Conservation (phyloP, 352 stramenopile genomes). For the Elongisporangium undulatum region DNA sequence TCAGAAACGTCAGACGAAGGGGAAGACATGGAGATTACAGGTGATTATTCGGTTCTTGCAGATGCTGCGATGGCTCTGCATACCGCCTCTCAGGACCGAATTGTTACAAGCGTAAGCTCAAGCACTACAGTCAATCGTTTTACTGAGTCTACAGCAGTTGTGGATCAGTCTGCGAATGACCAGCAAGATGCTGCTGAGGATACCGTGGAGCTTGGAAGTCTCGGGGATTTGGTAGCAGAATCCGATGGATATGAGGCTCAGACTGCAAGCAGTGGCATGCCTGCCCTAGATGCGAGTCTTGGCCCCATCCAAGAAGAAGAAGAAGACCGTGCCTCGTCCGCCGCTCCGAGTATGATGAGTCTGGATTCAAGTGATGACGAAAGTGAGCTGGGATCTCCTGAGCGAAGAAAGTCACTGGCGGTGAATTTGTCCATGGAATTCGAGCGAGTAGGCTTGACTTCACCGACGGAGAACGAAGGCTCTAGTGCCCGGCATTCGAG, state of each 20-base stretch:
- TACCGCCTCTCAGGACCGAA: background rate
- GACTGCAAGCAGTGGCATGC: conserved; percentile 1
- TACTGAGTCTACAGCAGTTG: background rate
- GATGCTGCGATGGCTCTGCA: background rate
- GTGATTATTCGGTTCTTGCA: conserved; percentile 48
- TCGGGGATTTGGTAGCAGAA: conserved; percentile 55
- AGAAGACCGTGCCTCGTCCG: conserved; percentile 47
- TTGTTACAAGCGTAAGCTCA: background rate
- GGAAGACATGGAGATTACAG: conserved; percentile 87
- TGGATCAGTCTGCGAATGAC: background rate
- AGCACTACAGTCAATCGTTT: background rate
- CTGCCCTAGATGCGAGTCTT: conserved; percentile 37
- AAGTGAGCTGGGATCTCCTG: conserved; percentile 50
- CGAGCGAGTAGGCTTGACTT: conserved; percentile 43
- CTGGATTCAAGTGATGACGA: conserved; percentile 50
- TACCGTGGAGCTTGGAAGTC: conserved; percentile 57
- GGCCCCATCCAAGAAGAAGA: conserved; percentile 65
- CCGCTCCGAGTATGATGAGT: conserved; percentile 71
- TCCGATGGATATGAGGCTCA: conserved; percentile 37
- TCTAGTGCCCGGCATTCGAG: background rate
- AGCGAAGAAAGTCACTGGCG: conserved; percentile 46
- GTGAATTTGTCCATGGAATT: conserved; percentile 78
- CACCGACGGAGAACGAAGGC: conserved; percentile 11
- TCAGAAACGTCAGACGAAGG: conserved; percentile 72
- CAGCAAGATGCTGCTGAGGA: conserved; percentile 16